Evolutionary conservation across 768 basidiomycete species (phyloP).

Genomic region (Serendipita vermifera): DNA sequence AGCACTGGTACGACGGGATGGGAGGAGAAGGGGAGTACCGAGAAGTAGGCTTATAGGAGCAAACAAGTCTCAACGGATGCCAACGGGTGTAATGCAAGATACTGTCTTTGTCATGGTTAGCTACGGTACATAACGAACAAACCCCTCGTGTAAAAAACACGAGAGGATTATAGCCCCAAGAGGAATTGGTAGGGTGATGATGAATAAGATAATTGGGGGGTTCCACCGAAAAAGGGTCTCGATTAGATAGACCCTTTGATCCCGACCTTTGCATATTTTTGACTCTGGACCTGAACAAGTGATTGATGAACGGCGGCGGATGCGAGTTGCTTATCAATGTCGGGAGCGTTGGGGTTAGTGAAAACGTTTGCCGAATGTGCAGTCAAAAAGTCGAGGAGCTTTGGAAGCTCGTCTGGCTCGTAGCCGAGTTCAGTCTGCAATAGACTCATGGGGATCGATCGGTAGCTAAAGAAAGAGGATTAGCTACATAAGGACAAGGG

Average conservation of each 20-base stretch:
- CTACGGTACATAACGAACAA: conserved; percentile 9
- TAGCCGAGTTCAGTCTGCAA: conserved; percentile 76
- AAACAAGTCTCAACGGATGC: neutral
- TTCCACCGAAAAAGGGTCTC: conserved; percentile 12
- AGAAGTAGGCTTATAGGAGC: conserved; percentile 6
- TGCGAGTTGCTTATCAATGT: conserved; percentile 53
- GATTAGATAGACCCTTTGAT: conserved; percentile 84
- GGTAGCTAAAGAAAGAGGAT: conserved; percentile 46
- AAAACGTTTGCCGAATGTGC: conserved; percentile 57
- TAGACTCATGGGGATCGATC: conserved; percentile 60
- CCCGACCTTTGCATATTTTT: conserved; percentile 73
- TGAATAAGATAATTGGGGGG: conserved; percentile 13
- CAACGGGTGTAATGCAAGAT: conserved; percentile 14
- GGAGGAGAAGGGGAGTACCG: conserved; percentile 59
- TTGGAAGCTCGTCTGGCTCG: conserved; percentile 38
- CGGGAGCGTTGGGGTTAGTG: conserved; percentile 47
- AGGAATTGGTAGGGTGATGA: conserved; percentile 11
- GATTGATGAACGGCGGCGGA: conserved; percentile 48
- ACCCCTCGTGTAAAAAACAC: neutral
- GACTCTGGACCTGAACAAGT: conserved; percentile 55
- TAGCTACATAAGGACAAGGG: conserved; percentile 7
- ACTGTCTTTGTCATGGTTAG: too few species aligned
- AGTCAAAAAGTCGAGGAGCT: conserved; percentile 54
- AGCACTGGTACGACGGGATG: conserved; percentile 72
- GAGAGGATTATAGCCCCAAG: conserved; percentile 14